Evolutionary conservation across 73 alveolate genomes (phyloP), one percentile per base, ranked within the genome.

Genomic region (Diophrys appendiculata): DNA sequence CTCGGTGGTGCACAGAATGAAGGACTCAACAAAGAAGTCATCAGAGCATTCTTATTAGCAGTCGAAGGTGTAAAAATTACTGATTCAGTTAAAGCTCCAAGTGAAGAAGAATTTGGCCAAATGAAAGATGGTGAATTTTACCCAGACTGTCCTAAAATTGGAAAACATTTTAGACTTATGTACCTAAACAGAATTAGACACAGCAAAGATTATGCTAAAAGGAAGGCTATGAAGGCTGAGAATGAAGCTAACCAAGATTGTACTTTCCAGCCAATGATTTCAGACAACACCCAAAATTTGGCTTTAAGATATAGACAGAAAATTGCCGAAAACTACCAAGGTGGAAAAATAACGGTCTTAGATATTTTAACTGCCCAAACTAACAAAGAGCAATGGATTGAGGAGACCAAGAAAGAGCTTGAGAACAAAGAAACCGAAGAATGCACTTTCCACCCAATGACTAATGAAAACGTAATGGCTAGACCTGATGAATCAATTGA

Each of bases 1-100:
- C 87, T 84, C 2, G 65, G 73, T 5, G 92, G 92, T 1, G 92
- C 82, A 25, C 82, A 84, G 54, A 69, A 77, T n/a, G 71, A 68
- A 43, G 92, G 92, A 28, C 68, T 84, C 25, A 14, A 26, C n/a
- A 33, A 67, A 0, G 69, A 67, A 54, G 82, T 76, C 82, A 56
- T 84, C 34, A 84, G 83, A 29, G 80, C 82, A 24, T 32, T 84
- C 18, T 52, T 84, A 33, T 35, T 84, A 3, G 78, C 87, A 24
- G 80, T 84, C 26, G 65, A 54, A 69, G 92, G 92, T 23, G 72
- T 77, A 23, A 65, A 65, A 29, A 31, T 84, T 24, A 77, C 76
- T 33, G 83, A 74, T 60, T 27, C 74, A 0, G 73, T 67, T 14
- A 52, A 76, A 29, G 55, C 65, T 54, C 77, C 80, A 27, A 53